phyloP scores from a whole-genome alignment of 164 flowering plant genomes.

The Akebia trifoliata region DNA sequence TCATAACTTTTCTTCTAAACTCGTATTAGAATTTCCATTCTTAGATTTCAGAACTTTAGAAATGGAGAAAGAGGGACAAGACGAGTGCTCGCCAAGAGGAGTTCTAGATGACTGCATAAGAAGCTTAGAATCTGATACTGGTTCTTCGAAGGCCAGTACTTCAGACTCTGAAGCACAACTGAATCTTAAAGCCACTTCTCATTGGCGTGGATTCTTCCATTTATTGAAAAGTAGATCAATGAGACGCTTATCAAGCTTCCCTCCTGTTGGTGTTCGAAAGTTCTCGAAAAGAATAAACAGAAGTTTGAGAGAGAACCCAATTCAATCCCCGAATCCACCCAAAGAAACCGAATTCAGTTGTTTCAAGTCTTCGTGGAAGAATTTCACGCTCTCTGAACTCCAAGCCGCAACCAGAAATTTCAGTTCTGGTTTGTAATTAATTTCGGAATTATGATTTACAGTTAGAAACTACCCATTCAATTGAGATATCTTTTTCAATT shows the following conservation, averaged over 20 bases:
- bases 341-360: constrained; percentile 34
- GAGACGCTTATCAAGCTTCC: constrained; percentile 37
- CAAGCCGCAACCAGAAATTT: constrained; percentile 71
- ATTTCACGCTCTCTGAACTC: constrained; percentile 55
- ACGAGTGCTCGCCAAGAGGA: constrained; percentile 41
- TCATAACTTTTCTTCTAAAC: background rate
- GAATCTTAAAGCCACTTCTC: constrained; percentile 12
- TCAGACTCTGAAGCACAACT: constrained; percentile 33
- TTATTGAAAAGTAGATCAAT: constrained; percentile 40
- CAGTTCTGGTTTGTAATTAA: constrained; percentile 42
- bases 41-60: constrained; percentile 18
- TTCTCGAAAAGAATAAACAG: constrained; percentile 33
- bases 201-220: constrained; percentile 53
- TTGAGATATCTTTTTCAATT: no score
- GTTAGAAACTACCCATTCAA: constrained; percentile 29
- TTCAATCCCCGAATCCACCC: constrained; percentile 13
- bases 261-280: constrained; percentile 37
- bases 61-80: constrained; percentile 21
- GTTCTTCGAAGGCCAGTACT: constrained; percentile 43
- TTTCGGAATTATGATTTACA: constrained; percentile 21
- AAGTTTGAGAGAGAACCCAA: constrained; percentile 33
- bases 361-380: constrained; percentile 62
- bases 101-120: constrained; percentile 52
- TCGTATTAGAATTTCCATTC: background rate
- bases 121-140: constrained; percentile 18